A percentile compares a stretch with the other conserved stretches of the same genome.
Conservation (phyloP, 2,329 filamentous ascomycete genomes). For the Neonectria magnoliae region DNA sequence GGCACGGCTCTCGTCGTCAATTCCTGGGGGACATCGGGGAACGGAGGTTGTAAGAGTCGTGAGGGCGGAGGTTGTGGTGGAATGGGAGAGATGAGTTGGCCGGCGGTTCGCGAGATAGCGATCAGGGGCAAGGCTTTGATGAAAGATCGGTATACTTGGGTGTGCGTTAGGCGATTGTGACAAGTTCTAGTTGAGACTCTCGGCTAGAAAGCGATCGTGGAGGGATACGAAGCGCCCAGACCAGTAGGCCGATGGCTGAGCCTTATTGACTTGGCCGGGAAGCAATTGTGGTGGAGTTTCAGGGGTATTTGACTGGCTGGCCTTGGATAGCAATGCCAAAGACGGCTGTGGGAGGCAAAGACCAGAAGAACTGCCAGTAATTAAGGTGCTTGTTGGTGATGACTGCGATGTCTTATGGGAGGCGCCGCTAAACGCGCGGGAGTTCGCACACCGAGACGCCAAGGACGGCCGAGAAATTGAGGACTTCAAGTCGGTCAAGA, state of each 20-base stretch:
- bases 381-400: slow-evolving; percentile 31
- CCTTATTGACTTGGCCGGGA: slow-evolving; percentile 49
- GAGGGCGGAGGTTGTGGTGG: slow-evolving; percentile 47
- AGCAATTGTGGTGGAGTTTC: slow-evolving; percentile 31
- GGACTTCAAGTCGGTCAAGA: slow-evolving; percentile 56
- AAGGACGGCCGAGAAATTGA: slow-evolving; percentile 53
- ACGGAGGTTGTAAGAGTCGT: slow-evolving; percentile 35
- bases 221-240: slow-evolving; percentile 68
- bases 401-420: slow-evolving; percentile 34
- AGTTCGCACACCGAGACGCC: slow-evolving; percentile 29
- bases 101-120: slow-evolving; percentile 31
- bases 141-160: neutral
- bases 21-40: slow-evolving; percentile 14
- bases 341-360: slow-evolving; percentile 34
- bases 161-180: neutral
- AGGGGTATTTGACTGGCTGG: slow-evolving; percentile 30
- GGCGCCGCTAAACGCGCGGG: slow-evolving; percentile 20
- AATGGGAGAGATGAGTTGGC: slow-evolving; percentile 44
- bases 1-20: slow-evolving; percentile 55
- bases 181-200: slow-evolving; percentile 38
- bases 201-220: slow-evolving; percentile 56
- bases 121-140: slow-evolving; percentile 28
- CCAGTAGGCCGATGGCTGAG: slow-evolving; percentile 67
- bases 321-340: slow-evolving; percentile 29
- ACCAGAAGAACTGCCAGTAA: slow-evolving; percentile 31